A percentile compares a stretch with the other conserved stretches of the same genome.
These are phyloP conservation scores for Pseudogymnoascus sp. DNA, from an alignment of 2,329 filamentous ascomycete genomes.

Conservation along the genomic window DNA sequence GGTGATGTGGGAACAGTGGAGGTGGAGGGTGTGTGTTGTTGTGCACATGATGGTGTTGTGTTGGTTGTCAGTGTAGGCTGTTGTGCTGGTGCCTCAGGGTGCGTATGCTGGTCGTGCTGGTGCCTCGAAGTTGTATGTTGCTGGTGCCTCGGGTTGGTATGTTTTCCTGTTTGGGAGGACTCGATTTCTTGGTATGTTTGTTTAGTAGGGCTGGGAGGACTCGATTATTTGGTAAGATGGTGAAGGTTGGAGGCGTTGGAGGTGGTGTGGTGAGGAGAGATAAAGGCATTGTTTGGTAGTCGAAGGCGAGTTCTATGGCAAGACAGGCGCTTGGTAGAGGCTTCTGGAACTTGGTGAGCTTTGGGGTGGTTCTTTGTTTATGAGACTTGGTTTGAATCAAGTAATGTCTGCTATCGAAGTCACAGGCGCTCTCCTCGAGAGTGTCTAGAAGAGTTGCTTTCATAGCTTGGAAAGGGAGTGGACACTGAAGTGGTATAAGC, in stretches of 20 bases:
- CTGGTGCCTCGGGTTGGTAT: background rate
- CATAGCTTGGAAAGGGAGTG: background rate
- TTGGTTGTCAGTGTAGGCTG: background rate
- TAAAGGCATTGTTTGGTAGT: slow-evolving; percentile 6
- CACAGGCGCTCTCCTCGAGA: background rate
- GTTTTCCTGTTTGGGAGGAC: background rate
- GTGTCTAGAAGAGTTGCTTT: background rate
- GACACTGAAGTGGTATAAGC: background rate
- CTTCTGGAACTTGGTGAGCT: background rate
- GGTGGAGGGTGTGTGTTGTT: slow-evolving; percentile 1
- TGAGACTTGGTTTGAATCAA: background rate
- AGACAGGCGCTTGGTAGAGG: background rate
- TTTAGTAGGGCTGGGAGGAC: background rate
- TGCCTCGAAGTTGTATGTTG: background rate
- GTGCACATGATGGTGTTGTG: background rate
- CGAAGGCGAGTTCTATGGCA: background rate
- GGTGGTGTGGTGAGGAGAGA: background rate
- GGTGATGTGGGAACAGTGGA: background rate
- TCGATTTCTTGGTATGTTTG: background rate
- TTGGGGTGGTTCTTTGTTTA: background rate
- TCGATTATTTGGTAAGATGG: background rate
- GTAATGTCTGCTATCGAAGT: background rate
- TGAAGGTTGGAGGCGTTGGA: background rate
- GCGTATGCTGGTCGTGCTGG: no score
- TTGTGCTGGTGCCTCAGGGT: background rate